Conservation (phyloP, 371 early-diverging fungal species). For the Furculomyces boomerangus region DNA sequence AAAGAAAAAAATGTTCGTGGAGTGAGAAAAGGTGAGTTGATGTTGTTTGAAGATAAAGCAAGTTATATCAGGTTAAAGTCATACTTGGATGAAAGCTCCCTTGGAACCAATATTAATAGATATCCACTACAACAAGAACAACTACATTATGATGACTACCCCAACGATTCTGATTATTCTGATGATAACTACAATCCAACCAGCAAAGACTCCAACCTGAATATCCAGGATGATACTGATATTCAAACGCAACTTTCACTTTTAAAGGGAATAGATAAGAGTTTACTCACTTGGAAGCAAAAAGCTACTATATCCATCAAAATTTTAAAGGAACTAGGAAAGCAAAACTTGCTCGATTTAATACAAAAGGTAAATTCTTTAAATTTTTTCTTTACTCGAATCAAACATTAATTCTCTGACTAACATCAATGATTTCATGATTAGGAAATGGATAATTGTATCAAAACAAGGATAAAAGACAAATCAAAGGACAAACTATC, state of each 20-base stretch:
- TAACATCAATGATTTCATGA: too few species aligned
- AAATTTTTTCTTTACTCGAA: too few species aligned
- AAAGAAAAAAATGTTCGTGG: not conserved
- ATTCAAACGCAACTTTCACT: not conserved
- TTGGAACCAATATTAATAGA: not conserved
- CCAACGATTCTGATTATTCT: not conserved
- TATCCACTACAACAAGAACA: not conserved
- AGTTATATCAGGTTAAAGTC: not conserved
- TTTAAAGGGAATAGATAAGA: not conserved
- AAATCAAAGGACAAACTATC: too few species aligned
- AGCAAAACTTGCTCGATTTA: not conserved
- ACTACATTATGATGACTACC: not conserved
- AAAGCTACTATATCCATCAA: not conserved
- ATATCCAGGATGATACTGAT: not conserved
- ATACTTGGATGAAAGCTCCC: not conserved
- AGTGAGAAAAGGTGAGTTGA: not conserved
- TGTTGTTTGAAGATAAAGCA: conserved; percentile 1
- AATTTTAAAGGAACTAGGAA: not conserved
- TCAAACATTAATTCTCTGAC: too few species aligned
- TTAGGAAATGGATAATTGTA: too few species aligned
- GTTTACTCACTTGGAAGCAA: not conserved
- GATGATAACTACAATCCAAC: not conserved
- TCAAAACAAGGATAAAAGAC: too few species aligned
- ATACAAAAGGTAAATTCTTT: not conserved
- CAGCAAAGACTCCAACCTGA: too few species aligned